Percentiles rank a stretch among this genome's conserved stretches.
These are phyloP conservation scores for Hypoxylon cercidicola DNA, from an alignment of 495 filamentous ascomycete species.

Conservation along the genomic window DNA sequence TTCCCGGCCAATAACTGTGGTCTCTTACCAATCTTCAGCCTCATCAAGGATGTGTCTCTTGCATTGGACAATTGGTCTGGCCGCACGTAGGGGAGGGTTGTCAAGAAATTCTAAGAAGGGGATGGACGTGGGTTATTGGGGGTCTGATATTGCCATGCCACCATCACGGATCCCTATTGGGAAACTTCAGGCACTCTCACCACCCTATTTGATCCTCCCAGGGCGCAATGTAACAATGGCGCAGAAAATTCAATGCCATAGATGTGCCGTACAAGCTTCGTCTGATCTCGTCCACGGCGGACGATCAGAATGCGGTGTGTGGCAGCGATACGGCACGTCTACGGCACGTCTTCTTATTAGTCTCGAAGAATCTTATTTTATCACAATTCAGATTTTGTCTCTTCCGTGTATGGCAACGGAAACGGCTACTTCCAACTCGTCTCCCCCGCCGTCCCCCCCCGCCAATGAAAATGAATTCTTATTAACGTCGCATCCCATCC, in stretches of 20 bases:
- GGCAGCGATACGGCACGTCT: conserved; percentile 2
- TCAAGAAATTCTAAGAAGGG: neutral
- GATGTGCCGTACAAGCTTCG: conserved; percentile 4
- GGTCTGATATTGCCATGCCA: conserved; percentile 16
- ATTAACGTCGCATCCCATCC: conserved; percentile 14
- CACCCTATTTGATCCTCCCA: conserved; percentile 7
- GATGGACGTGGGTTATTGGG: neutral
- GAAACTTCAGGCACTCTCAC: conserved; percentile 13
- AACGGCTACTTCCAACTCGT: neutral
- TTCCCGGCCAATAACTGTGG: conserved; percentile 23
- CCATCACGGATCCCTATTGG: neutral
- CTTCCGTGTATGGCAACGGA: neutral
- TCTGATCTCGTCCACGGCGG: conserved; percentile 7
- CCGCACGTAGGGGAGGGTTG: conserved; percentile 1
- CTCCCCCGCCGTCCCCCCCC: neutral
- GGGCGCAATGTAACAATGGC: conserved; percentile 29
- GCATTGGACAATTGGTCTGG: conserved; percentile 11
- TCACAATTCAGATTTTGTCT: conserved; percentile 30
- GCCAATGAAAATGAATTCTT: conserved; percentile 21
- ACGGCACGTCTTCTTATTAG: too few species aligned
- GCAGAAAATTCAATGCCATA: neutral
- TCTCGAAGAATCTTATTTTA: conserved; percentile 4
- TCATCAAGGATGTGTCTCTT: conserved; percentile 27
- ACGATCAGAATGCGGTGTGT: conserved; percentile 8
- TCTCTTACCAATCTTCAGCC: conserved; percentile 28